Evolutionary conservation across 116 monocot species (phyloP).

Genomic region (Papilionanthe hybrid): DNA sequence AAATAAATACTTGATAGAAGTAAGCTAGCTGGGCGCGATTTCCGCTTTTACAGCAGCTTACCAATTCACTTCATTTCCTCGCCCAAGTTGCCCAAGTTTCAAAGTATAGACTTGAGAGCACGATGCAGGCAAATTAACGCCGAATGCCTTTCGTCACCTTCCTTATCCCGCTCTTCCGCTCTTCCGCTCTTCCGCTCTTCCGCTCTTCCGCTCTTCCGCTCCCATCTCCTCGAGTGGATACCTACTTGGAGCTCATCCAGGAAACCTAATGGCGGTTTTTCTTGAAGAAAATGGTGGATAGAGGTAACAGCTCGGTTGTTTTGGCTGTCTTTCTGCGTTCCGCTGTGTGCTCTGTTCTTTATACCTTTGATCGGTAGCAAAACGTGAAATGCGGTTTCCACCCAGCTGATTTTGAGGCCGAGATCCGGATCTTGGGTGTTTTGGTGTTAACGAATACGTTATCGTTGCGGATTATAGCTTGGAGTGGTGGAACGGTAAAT

Average conservation of each 20-base stretch:
- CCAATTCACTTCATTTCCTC: too few species aligned
- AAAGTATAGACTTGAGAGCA: too few species aligned
- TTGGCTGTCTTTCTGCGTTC: not conserved
- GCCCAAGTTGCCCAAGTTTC: too few species aligned
- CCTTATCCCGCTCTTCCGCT: not conserved
- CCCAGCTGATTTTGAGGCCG: slow-evolving; percentile 1
- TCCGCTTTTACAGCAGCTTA: too few species aligned
- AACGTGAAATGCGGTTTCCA: slow-evolving; percentile 1
- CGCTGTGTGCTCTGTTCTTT: not conserved
- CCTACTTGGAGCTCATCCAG: not conserved
- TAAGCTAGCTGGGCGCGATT: too few species aligned
- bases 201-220: not conserved
- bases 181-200: not conserved
- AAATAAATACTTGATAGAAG: too few species aligned
- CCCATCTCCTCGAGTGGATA: not conserved
- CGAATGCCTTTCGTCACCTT: not conserved
- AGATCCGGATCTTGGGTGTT: not conserved
- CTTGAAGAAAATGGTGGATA: not conserved
- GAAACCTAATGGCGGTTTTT: not conserved
- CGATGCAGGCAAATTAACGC: not conserved
- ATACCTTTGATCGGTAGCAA: not conserved
- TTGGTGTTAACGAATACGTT: not conserved
- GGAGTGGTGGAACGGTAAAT: slow-evolving; percentile 5
- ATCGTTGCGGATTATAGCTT: not conserved
- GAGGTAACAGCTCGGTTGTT: not conserved